Base-by-base conservation (phyloP, 257 asterid genomes). In the Asclepias syriaca region DNA sequence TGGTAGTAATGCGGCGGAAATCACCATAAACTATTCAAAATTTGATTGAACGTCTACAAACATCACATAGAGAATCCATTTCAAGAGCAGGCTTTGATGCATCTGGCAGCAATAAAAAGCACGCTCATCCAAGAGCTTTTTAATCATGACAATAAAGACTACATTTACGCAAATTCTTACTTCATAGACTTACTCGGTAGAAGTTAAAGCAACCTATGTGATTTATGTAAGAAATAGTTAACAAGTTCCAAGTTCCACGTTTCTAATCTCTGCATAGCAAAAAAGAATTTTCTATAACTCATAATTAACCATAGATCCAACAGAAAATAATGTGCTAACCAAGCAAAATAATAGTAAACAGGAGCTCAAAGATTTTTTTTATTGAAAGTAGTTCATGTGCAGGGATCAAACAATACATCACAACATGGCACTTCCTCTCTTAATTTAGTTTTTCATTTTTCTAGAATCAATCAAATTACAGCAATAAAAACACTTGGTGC, bases 211-310 rank as follows among this genome's bases (percentile, higher is more conserved):
- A 0, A 58, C 18, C 39, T 3, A 58, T 2, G 39, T 22, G 37
- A 7, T 11, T 22, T 58, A 58, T 58, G 64, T 12, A 32, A 29
- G n/a, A 59, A 27, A 14, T 19, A 29, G 9, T 59, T 27, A 59
- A 59, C n/a, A 59, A 27, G 32, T 59, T 27, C 43, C n/a, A 59
- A 59, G 43, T 12, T 1, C 10, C 43, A 48, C 27, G 34, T 67
- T 45, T 74, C 54, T 27, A 27, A 49, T n/a, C 71, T 22, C 50
- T 55, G 18, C 49, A 67, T 46, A 66, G 63, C 56, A 66, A 57
- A 53, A 70, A 70, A 49, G 67, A 34, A 32, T 34, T 61, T n/a
- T 13, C 45, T 13, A 14, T 43, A 4, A 13, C 19, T 45, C 5
- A 14, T 60, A 32, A 27, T 14, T 15, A 13, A 27, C 7, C 12